A percentile compares a stretch with the other conserved stretches of the same genome.
These are phyloP conservation scores for Lignosus rhinocerotis DNA, from an alignment of 1,284 basidiomycete genomes.

Conservation along the genomic window DNA sequence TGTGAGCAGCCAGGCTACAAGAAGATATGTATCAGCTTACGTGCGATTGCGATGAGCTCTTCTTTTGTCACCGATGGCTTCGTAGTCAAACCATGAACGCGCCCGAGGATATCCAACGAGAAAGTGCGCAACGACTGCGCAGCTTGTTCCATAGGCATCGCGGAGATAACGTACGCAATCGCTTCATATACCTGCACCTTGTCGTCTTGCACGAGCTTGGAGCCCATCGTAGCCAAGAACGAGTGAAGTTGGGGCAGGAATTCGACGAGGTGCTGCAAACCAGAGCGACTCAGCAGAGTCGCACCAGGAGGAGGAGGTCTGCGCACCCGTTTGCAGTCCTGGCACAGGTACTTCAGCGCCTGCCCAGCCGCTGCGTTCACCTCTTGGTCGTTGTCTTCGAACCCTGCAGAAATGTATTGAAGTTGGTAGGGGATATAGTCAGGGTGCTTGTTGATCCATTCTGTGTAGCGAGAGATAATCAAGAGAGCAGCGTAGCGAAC, in stretches of 20 bases:
- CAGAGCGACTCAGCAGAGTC: conserved; percentile 9
- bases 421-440: conserved; percentile 86
- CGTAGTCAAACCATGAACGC: conserved; percentile 63
- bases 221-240: conserved; percentile 80
- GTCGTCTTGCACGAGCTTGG: conserved; percentile 85
- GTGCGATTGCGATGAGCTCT: conserved; percentile 47
- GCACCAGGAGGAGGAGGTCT: conserved; percentile 1
- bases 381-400: conserved; percentile 78
- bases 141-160: conserved; percentile 86
- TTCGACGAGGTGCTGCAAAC: conserved; percentile 78
- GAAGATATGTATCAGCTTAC: conserved; percentile 17
- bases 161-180: conserved; percentile 92
- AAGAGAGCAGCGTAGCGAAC: conserved; percentile 95
- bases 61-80: conserved; percentile 60
- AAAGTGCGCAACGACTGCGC: conserved; percentile 86
- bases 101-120: conserved; percentile 69
- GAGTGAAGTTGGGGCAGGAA: conserved; percentile 91
- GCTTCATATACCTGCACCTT: conserved; percentile 92
- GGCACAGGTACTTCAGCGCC: conserved; percentile 95
- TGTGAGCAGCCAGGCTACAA: conserved; percentile 19
- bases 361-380: conserved; percentile 95
- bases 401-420: conserved; percentile 91
- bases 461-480: conserved; percentile 94
- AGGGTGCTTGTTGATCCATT: conserved; percentile 94
- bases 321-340: conserved; percentile 87